Percentiles rank a stretch among this genome's conserved stretches.
Evolutionary conservation across 352 stramenopile species (phyloP).

Genomic region (Globisporangium barbulae): DNA sequence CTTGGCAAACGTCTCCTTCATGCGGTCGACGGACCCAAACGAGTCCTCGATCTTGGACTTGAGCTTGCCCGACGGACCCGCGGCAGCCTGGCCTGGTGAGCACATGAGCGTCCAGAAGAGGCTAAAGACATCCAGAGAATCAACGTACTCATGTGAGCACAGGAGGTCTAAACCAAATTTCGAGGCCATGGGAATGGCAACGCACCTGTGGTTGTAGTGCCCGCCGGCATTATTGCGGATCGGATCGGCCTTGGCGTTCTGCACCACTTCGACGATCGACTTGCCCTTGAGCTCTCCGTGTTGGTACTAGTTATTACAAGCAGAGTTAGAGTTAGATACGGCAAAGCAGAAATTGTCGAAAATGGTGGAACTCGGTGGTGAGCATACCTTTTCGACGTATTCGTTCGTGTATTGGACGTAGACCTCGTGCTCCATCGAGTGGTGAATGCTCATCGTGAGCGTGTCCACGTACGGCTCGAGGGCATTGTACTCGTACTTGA

Average conservation of each 20-base stretch:
- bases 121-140: not conserved
- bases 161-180: not conserved
- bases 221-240: conserved; percentile 30
- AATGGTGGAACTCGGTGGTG: not conserved
- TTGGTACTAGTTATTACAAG: conserved; percentile 18
- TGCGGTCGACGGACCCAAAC: conserved; percentile 45
- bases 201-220: conserved; percentile 28
- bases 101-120: conserved; percentile 26
- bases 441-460: conserved; percentile 57
- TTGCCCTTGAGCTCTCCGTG: conserved; percentile 34
- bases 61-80: conserved; percentile 26
- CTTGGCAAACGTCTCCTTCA: conserved; percentile 48
- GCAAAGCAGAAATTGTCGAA: not conserved
- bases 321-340: not conserved
- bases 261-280: conserved; percentile 26
- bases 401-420: conserved; percentile 38
- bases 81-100: conserved; percentile 16
- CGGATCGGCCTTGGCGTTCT: conserved; percentile 25
- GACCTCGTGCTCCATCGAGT: conserved; percentile 47
- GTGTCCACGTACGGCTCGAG: conserved; percentile 52
- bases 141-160: not conserved
- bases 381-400: conserved; percentile 37
- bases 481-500: conserved; percentile 52
- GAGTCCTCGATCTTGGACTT: conserved; percentile 38
- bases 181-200: not conserved